Base-by-base conservation (phyloP, 2,329 filamentous ascomycete genomes). In the Calonectria fujianensis region DNA sequence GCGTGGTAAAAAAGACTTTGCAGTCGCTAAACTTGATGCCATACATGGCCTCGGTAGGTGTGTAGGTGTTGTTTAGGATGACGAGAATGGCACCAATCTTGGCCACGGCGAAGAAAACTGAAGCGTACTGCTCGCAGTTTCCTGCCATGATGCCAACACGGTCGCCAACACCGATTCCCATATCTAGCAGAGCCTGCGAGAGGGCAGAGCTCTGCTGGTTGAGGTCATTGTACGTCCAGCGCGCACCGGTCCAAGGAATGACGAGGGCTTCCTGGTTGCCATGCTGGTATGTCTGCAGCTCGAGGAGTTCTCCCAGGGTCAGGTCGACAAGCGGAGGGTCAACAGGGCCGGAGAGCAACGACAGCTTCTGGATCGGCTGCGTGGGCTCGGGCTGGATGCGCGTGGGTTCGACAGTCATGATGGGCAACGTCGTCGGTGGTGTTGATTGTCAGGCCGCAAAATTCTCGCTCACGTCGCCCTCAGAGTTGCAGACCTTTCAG, bases 41-140 rank as follows among this genome's bases (percentile, higher is more conserved):
- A 83, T 94, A 93, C 82, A 92, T 89, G 63, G 93, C 92, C 84
- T 96, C 94, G 1, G 90, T 91, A 2, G 92, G 89, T 1, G 94
- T 96, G 82, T 96, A 96, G 0, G 94, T 96, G 85, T 95, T 96
- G 86, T 96, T 96, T 77, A 96, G 86, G 57, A 96, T 95, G 35
- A 96, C 94, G 68, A 96, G 87, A 59, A 94, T 92, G 61, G 90
- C 92, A 13, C 93, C 93, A 24, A 94, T 89, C 61, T 91, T 89
- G 51, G 92, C 91, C 14, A 92, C 93, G 4, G 93, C 93, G 78
- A 95, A 95, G 87, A 95, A 94, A 20, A 95, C 89, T 3, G 93
- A 89, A 37, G 94, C 85, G 92, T 96, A 96, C 91, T 98, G 89
- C 90, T 97, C 86, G 88, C 96, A 87, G 90, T 98, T 86, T 87